A percentile compares a stretch with the other conserved stretches of the same genome.
These are phyloP conservation scores for Microbotryomycetes sp. DNA, from an alignment of 1,284 basidiomycete species.

Conservation along the genomic window DNA sequence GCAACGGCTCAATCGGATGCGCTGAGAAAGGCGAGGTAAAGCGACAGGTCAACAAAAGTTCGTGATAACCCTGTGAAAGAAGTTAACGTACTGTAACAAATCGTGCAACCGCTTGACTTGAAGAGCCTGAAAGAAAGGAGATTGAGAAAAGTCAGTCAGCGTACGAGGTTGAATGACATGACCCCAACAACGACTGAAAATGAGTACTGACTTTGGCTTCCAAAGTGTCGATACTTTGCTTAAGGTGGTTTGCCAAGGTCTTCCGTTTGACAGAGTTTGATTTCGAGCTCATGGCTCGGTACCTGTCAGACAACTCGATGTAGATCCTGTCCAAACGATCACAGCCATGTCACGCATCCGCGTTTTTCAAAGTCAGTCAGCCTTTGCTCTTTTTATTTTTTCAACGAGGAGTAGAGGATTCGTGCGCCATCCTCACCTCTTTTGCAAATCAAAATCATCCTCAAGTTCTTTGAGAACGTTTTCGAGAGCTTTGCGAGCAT, in stretches of 20 bases:
- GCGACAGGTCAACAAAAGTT: too few relatives aligned
- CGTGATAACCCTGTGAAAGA: too few relatives aligned
- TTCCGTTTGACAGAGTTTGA: conserved; percentile 66
- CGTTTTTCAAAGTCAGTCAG: too few relatives aligned
- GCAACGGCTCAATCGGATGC: too few relatives aligned
- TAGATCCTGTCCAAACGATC: conserved; percentile 78
- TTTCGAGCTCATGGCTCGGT: conserved; percentile 73
- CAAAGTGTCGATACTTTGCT: conserved; percentile 78
- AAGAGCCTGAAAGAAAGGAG: conserved; percentile 13
- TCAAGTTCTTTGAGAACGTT: conserved; percentile 12
- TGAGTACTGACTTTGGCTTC: conserved; percentile 64
- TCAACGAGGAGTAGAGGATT: too few relatives aligned
- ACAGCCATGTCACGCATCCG: too few relatives aligned
- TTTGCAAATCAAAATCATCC: conserved; percentile 35
- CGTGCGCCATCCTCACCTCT: conserved; percentile 57
- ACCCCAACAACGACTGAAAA: too few relatives aligned
- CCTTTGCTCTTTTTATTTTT: too few relatives aligned
- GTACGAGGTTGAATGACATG: too few relatives aligned
- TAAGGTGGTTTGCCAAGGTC: conserved; percentile 71
- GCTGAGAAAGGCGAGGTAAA: too few relatives aligned
- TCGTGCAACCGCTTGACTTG: conserved; percentile 27
- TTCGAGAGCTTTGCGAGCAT: conserved; percentile 4
- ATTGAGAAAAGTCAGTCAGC: background rate
- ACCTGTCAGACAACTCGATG: conserved; percentile 77
- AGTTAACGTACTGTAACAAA: conserved; percentile 23